Percentiles rank a stretch among this genome's conserved stretches.
Evolutionary conservation across 306 rosid species (phyloP).

Genomic region (Quercus cerris): DNA sequence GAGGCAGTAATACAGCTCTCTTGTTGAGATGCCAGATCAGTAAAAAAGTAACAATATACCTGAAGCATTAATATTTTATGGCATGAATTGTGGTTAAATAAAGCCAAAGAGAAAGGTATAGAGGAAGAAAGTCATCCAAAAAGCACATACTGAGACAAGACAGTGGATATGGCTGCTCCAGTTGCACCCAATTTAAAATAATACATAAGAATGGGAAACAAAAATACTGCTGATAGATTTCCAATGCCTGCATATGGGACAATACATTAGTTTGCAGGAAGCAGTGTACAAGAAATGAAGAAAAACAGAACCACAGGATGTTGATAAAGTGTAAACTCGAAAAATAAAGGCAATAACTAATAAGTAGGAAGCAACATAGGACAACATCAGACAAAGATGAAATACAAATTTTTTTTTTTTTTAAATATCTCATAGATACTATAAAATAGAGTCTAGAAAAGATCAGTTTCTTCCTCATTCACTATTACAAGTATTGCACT

Average conservation of each 20-base stretch:
- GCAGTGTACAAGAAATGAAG: neutral
- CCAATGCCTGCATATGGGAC: slow-evolving; percentile 69
- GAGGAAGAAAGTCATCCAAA: slow-evolving; percentile 20
- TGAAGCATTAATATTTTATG: slow-evolving; percentile 30
- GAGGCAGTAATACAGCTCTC: slow-evolving; percentile 75
- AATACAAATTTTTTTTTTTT: too few species aligned
- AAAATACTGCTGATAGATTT: slow-evolving; percentile 68
- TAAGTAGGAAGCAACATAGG: neutral
- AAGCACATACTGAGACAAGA: slow-evolving; percentile 84
- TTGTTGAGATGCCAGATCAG: slow-evolving; percentile 82
- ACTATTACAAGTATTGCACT: too few species aligned
- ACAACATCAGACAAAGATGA: neutral
- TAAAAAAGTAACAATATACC: slow-evolving; percentile 72
- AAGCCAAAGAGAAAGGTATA: slow-evolving; percentile 13
- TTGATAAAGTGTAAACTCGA: slow-evolving; percentile 6
- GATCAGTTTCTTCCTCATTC: neutral
- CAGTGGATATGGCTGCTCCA: slow-evolving; percentile 93
- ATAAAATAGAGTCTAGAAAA: neutral
- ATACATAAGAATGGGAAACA: slow-evolving; percentile 80
- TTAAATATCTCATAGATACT: neutral
- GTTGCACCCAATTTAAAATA: slow-evolving; percentile 70
- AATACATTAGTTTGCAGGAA: slow-evolving; percentile 28
- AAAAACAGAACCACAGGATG: slow-evolving; percentile 2
- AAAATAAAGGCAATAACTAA: neutral
- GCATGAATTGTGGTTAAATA: slow-evolving; percentile 13